A percentile compares a stretch with the other conserved stretches of the same genome.
Conservation (phyloP, 805 yeast species). For the Yarrowia sp. region DNA sequence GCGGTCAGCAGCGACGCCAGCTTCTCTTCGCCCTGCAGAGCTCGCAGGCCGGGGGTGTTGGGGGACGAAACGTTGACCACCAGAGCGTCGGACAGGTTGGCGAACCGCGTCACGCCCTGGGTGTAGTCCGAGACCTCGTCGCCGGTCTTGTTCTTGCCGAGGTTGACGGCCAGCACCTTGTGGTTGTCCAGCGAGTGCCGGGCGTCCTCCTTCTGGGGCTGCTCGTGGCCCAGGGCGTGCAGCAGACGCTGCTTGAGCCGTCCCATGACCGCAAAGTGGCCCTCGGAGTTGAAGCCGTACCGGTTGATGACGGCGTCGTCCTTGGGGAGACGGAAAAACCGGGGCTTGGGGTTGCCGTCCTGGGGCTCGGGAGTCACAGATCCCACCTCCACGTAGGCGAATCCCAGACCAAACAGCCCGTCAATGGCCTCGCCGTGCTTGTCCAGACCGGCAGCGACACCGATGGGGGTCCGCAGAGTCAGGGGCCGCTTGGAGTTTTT, state of each 20-base stretch:
- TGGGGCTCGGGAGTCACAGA: constrained; percentile 92
- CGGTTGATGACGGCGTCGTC: constrained; percentile 94
- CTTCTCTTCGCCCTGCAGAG: constrained; percentile 78
- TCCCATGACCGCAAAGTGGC: constrained; percentile 76
- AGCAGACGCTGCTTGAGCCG: constrained; percentile 70
- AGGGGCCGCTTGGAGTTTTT: constrained; percentile 46
- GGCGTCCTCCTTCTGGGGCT: constrained; percentile 38
- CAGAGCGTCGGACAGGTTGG: constrained; percentile 84
- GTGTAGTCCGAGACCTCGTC: constrained; percentile 89
- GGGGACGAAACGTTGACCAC: constrained; percentile 94
- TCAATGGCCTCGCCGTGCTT: constrained; percentile 93
- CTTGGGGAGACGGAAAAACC: constrained; percentile 82
- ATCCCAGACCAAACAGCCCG: constrained; percentile 75
- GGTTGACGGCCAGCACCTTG: constrained; percentile 77
- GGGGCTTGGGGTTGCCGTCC: constrained; percentile 92
- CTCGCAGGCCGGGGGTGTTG: constrained; percentile 93
- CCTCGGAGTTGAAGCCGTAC: constrained; percentile 92
- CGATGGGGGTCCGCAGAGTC: constrained; percentile 75
- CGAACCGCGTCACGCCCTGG: constrained; percentile 81
- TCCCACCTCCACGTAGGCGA: constrained; percentile 90
- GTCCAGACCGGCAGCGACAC: constrained; percentile 95
- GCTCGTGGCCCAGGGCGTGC: constrained; percentile 47
- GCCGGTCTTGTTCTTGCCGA: constrained; percentile 92
- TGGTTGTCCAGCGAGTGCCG: constrained; percentile 63
- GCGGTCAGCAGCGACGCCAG: constrained; percentile 69